phyloP scores from a whole-genome alignment of 768 basidiomycete genomes.

The Kwoniella newhampshirensis region DNA sequence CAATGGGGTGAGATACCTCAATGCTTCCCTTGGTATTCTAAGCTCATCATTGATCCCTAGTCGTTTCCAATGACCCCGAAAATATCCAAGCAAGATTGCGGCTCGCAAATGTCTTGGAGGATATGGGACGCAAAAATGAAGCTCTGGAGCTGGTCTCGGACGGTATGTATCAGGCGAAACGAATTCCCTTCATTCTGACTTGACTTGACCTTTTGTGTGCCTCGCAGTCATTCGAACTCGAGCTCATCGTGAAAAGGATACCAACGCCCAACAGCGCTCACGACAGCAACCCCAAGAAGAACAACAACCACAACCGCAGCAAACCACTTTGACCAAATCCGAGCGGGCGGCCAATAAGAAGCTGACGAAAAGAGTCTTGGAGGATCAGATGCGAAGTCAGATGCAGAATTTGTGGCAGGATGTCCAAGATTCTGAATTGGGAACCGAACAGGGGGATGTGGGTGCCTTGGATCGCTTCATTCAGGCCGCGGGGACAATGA shows the following conservation, averaged over 20 bases:
- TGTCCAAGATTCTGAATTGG: slow-evolving; percentile 58
- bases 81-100: slow-evolving; percentile 84
- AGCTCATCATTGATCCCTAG: slow-evolving; percentile 55
- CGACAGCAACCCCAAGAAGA: not conserved
- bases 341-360: slow-evolving; percentile 27
- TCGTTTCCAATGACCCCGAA: slow-evolving; percentile 69
- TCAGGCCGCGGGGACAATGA: slow-evolving; percentile 75
- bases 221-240: slow-evolving; percentile 22
- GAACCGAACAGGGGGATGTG: slow-evolving; percentile 55
- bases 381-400: slow-evolving; percentile 51
- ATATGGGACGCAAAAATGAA: slow-evolving; percentile 71
- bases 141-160: slow-evolving; percentile 81
- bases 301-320: no score
- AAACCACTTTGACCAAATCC: slow-evolving; percentile 14
- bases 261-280: not conserved
- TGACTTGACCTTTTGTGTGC: not conserved
- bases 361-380: slow-evolving; percentile 34
- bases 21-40: no score
- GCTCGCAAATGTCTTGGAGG: slow-evolving; percentile 85
- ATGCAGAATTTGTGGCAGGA: slow-evolving; percentile 61
- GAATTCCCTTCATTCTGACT: not conserved
- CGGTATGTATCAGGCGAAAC: slow-evolving; percentile 59
- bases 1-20: slow-evolving; percentile 76
- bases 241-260: slow-evolving; percentile 19
- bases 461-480: slow-evolving; percentile 73